Evolutionary conservation across 2,329 filamentous ascomycete genomes (phyloP).

Genomic region (Calonectria pteridis): DNA sequence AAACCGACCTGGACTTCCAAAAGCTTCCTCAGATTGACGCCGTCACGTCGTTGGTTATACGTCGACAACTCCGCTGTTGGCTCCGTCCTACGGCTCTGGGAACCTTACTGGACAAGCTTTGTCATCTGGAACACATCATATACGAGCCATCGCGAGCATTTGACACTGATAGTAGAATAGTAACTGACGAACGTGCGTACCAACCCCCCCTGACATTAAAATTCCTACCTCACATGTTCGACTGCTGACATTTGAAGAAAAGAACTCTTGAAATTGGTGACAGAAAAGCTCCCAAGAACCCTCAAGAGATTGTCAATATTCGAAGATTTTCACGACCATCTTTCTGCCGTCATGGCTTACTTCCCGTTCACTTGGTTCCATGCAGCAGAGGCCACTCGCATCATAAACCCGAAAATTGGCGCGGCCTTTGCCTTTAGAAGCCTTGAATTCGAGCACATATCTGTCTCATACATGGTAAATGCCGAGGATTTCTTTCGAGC

Average conservation of each 20-base stretch:
- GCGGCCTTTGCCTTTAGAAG: no score
- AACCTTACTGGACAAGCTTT: background rate
- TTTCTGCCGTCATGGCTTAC: background rate
- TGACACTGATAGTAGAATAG: background rate
- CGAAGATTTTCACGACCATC: constrained; percentile 41
- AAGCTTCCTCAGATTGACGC: constrained; percentile 40
- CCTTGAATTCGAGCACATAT: no score
- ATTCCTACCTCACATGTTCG: background rate
- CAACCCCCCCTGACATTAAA: background rate
- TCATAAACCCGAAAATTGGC: no score
- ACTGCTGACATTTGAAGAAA: no score
- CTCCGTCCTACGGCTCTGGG: constrained; percentile 20
- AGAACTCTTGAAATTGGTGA: constrained; percentile 17
- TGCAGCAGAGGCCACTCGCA: no score
- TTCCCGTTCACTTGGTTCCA: no score
- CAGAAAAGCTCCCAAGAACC: constrained; percentile 36
- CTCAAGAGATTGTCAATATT: constrained; percentile 44
- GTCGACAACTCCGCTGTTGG: constrained; percentile 49
- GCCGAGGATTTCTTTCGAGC: no score
- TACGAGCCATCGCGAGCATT: background rate
- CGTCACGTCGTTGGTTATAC: constrained; percentile 48
- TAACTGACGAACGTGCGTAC: background rate
- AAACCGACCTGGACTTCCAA: constrained; percentile 6
- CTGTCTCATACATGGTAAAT: no score
- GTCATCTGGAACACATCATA: background rate